Evolutionary conservation across 2,329 filamentous ascomycete species (phyloP), one percentile per base, ranked within the genome.

Genomic region (Penicillium oxalicum): DNA sequence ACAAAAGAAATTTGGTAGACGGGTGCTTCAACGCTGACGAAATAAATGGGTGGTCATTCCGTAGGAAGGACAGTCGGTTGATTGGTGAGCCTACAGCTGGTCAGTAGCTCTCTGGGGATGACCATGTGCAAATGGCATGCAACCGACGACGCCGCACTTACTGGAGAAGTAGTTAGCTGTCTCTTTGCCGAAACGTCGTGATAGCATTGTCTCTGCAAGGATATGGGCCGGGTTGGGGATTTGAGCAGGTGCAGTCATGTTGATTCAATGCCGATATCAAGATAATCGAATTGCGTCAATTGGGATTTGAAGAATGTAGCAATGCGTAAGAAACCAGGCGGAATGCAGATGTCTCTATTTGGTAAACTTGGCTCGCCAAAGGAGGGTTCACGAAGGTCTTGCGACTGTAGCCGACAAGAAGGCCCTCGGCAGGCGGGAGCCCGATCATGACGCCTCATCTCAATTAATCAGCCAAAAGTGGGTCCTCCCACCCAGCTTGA

Each of bases 1-100:
- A 80, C 40, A 91, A 79, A 41, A 98, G 69, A 71, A 96, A 95
- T 28, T 66, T 70, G 34, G 73, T 66, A 4, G 71, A 67, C 4
- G 72, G 70, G 56, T 77, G 74, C 43, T 66, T 70, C 45, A 77
- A 61, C 24, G 75, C 75, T 38, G 67, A 63, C n/a, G 70, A 70
- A 37, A 77, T 67, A 58, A 77, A 77, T 27, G 67, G 51, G 51
- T 75, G 67, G 40, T 77, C 72, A 27, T 68, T 66, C 18, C 74
- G 73, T 40, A 77, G 61, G 54, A 77, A 77, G 0, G 74, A 76
- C 8, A 77, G 61, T 35, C 74, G 71, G 54, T 77, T 77, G 39
- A 77, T 56, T 4, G 74, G 74, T 5, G 74, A 76, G 49, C 73
- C 74, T 76, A 49, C 1, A 40, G 4, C 12, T 7, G 47, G 35